Evolutionary conservation across 2,329 filamentous ascomycete species (phyloP).

Genomic region (Zymoseptoria tritici): DNA sequence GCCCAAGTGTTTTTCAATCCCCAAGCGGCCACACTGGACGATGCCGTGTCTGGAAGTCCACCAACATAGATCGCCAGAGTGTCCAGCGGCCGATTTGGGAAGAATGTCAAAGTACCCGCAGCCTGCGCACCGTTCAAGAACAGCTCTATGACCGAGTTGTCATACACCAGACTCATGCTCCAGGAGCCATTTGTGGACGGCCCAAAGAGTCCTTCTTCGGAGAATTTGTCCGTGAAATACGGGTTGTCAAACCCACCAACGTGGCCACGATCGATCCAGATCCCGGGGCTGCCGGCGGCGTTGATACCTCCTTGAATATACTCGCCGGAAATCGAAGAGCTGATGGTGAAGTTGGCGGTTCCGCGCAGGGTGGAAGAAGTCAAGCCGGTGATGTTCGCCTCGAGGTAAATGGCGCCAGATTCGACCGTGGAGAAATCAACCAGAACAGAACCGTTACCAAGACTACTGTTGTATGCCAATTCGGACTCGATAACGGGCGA

Average conservation of each 20-base stretch:
- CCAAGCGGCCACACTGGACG: constrained; percentile 35
- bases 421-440: constrained; percentile 46
- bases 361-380: constrained; percentile 25
- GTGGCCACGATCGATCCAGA: constrained; percentile 45
- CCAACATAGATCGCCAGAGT: constrained; percentile 30
- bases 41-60: constrained; percentile 31
- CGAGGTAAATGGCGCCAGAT: constrained; percentile 49
- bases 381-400: constrained; percentile 45
- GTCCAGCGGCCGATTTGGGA: constrained; percentile 39
- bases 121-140: constrained; percentile 48
- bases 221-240: constrained; percentile 51
- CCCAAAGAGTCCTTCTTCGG: constrained; percentile 25
- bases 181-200: constrained; percentile 27
- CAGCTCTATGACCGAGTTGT: constrained; percentile 49
- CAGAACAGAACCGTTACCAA: constrained; percentile 43
- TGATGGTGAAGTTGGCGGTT: constrained; percentile 48
- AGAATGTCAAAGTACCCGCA: constrained; percentile 46
- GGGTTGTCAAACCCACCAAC: constrained; percentile 46
- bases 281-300: constrained; percentile 33
- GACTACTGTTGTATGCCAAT: constrained; percentile 37
- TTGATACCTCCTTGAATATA: constrained; percentile 44
- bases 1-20: constrained; percentile 34
- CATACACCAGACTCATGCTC: constrained; percentile 44
- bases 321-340: constrained; percentile 44
- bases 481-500: constrained; percentile 40